Percentiles rank a stretch among this genome's conserved stretches.
Conservation (phyloP, 2,329 filamentous ascomycete genomes). For the Aspergillus niger region DNA sequence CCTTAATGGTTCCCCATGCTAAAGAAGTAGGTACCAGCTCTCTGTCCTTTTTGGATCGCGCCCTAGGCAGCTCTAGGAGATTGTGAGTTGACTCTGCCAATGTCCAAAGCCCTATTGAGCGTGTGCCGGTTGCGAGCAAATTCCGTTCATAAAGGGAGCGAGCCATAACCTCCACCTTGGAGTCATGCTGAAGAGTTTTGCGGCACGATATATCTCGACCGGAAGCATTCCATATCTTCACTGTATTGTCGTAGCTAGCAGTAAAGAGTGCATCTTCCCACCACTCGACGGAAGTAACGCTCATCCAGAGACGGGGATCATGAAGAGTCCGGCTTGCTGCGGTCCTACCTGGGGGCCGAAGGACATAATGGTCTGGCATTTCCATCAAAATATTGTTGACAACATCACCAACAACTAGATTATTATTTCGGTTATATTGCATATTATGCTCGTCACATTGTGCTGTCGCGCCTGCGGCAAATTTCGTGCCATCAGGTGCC, state of each 20-base stretch:
- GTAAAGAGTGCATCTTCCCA: constrained; percentile 53
- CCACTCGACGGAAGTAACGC: constrained; percentile 59
- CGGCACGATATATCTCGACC: constrained; percentile 32
- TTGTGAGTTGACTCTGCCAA: constrained; percentile 24
- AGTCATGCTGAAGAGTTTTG: constrained; percentile 47
- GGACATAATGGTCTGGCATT: constrained; percentile 55
- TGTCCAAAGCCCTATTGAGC: constrained; percentile 42
- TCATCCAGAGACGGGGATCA: constrained; percentile 58
- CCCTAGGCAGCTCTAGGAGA: constrained; percentile 29
- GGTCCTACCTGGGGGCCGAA: constrained; percentile 41
- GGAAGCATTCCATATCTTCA: constrained; percentile 58
- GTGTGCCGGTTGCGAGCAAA: constrained; percentile 52
- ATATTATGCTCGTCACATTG: constrained; percentile 58
- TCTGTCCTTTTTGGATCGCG: constrained; percentile 32
- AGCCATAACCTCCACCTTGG: constrained; percentile 55
- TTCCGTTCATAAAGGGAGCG: constrained; percentile 42
- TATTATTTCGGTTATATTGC: constrained; percentile 62
- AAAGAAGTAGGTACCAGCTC: constrained; percentile 49
- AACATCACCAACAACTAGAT: constrained; percentile 57
- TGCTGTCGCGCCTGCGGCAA: constrained; percentile 60
- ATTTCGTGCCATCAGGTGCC: constrained; percentile 56
- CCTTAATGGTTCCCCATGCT: constrained; percentile 48
- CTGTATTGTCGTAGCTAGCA: constrained; percentile 57
- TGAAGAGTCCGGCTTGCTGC: constrained; percentile 49
- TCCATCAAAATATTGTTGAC: constrained; percentile 49